A percentile compares a stretch with the other conserved stretches of the same genome.
Conservation (phyloP, 2,329 filamentous ascomycete species). For the Tolypocladium sp. region DNA sequence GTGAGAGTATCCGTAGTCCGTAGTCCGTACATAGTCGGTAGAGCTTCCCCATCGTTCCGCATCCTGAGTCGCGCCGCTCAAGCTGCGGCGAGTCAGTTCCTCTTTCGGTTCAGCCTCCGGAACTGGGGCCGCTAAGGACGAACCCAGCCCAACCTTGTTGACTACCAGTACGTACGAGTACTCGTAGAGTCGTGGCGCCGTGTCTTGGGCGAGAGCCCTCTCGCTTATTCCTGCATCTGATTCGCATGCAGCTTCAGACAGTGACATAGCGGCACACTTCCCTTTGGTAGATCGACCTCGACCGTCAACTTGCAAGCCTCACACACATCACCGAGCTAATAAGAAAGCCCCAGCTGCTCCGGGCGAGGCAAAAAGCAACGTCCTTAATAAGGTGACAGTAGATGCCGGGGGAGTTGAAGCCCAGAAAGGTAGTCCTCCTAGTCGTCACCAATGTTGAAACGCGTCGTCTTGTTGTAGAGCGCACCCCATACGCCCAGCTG, state of each 20-base stretch:
- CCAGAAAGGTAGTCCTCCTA: not conserved
- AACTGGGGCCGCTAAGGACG: not conserved
- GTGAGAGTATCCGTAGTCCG: no score
- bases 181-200: not conserved
- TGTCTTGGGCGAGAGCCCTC: not conserved
- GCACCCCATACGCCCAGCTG: not conserved
- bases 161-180: not conserved
- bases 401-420: not conserved
- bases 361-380: not conserved
- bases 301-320: not conserved
- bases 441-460: not conserved
- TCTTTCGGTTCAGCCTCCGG: constrained; percentile 5
- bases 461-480: not conserved
- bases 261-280: not conserved
- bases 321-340: not conserved
- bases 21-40: no score
- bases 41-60: not conserved
- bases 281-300: not conserved
- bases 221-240: constrained; percentile 6
- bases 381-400: not conserved
- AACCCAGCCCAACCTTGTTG: not conserved
- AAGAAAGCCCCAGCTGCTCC: not conserved
- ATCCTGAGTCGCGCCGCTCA: not conserved
- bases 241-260: constrained; percentile 1
- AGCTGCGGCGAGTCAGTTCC: constrained; percentile 1